Evolutionary conservation across 1,284 basidiomycete species (phyloP), one percentile per base, ranked within the genome.

Genomic region (Cystobasidium slooffiae): DNA sequence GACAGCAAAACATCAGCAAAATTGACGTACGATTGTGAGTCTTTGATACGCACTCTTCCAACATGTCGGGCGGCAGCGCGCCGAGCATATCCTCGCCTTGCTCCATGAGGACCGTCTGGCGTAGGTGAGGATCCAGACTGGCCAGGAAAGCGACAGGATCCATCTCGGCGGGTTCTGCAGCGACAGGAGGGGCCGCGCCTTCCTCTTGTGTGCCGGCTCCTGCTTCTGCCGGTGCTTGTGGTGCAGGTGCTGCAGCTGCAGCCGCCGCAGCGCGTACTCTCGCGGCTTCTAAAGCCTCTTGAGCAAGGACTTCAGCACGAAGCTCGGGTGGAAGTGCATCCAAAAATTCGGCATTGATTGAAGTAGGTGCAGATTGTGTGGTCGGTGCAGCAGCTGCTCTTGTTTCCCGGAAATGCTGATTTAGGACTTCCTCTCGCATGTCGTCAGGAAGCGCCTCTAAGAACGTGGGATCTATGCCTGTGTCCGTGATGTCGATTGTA

Each of bases 381-480:
- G 91, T 82, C 75, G 88, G 85, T 16, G 80, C 80, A 0, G 91
- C 87, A 5, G 92, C 90, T 58, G 90, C 88, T 76, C 92, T 91
- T 75, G 79, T 81, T 80, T 98, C 96, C 14, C 94, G 90, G 79
- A 98, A 89, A 81, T 99, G 95, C 82, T 99, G 97, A 81, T 96
- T 96, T 67, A 99, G 87, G 39, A 99, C 94, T 41, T 99, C 97
- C 81, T 97, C 96, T 61, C 97, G 89, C 91, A 99, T 97, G 78
- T 99, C 96, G 81, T 99, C 97, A 0, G 97, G 97, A 37, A 99
- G 84, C 20, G 97, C 97, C 83, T 98, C 94, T 68, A 99, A 85
- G 87, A 99, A 99, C 9, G 93, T 95, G 1, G 95, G 94, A 81
- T 99, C 97, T 80, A 99, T 98, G 8, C 97, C 97, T 16, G 94